A percentile compares a stretch with the other conserved stretches of the same genome.
These are phyloP conservation scores for Thalassiosira exigua DNA, from an alignment of 352 stramenopile genomes.

Conservation along the genomic window DNA sequence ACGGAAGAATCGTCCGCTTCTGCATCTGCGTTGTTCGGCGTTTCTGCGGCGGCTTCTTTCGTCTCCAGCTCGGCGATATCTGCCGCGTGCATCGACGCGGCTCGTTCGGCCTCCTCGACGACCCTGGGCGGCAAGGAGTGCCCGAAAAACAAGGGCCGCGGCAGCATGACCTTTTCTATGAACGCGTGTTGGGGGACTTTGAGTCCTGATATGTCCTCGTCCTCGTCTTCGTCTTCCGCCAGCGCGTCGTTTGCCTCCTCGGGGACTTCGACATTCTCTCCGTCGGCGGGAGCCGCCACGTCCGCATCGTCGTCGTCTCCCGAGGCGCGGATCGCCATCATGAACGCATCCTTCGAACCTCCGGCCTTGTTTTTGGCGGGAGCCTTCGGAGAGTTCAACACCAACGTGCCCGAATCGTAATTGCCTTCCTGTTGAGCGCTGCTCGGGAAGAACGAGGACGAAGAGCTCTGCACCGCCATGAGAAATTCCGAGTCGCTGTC, in stretches of 20 bases:
- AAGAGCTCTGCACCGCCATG: slow-evolving; percentile 22
- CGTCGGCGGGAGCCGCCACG: slow-evolving; percentile 40
- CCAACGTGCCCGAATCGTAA: slow-evolving; percentile 50
- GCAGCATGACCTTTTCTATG: slow-evolving; percentile 75
- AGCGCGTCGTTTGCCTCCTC: slow-evolving; percentile 12
- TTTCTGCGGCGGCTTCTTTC: not conserved
- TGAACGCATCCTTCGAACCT: slow-evolving; percentile 44
- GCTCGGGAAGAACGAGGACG: not conserved
- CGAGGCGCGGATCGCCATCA: slow-evolving; percentile 55
- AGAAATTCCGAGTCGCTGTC: slow-evolving; percentile 51
- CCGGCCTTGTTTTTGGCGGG: slow-evolving; percentile 23
- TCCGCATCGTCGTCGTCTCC: slow-evolving; percentile 25
- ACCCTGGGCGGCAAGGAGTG: slow-evolving; percentile 70
- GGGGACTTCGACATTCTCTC: slow-evolving; percentile 20
- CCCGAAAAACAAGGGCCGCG: slow-evolving; percentile 83
- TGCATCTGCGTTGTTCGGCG: not conserved
- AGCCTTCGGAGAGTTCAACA: slow-evolving; percentile 31
- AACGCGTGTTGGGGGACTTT: slow-evolving; percentile 51
- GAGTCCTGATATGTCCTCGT: slow-evolving; percentile 47
- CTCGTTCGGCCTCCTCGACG: slow-evolving; percentile 63
- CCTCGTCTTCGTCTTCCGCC: slow-evolving; percentile 32
- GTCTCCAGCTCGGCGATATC: not conserved
- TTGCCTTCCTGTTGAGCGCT: not conserved
- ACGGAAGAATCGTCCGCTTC: slow-evolving; percentile 19
- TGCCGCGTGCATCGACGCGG: slow-evolving; percentile 30